Evolutionary conservation across 2,329 filamentous ascomycete genomes (phyloP).

Genomic region (Nannizziopsis arthrosporioides): DNA sequence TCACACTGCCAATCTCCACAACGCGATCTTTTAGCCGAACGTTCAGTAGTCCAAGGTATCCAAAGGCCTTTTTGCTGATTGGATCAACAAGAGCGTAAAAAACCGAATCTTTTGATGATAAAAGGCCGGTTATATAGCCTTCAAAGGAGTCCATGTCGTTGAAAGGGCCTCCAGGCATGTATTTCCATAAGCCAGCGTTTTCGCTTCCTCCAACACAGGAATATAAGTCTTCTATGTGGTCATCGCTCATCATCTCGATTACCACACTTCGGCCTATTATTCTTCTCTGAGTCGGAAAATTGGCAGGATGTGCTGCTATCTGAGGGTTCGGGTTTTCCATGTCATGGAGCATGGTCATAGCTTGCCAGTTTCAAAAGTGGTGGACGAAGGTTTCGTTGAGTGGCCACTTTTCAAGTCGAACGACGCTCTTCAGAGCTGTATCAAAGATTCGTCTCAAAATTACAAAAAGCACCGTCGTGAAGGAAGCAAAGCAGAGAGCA

Average conservation of each 20-base stretch:
- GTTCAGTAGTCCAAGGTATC: slow-evolving; percentile 35
- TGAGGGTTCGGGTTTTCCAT: neutral
- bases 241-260: slow-evolving; percentile 20
- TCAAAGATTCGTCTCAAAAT: no score
- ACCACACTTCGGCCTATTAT: slow-evolving; percentile 20
- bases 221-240: slow-evolving; percentile 26
- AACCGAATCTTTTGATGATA: slow-evolving; percentile 26
- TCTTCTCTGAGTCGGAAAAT: neutral
- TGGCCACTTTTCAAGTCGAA: neutral
- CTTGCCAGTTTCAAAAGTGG: neutral
- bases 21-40: slow-evolving; percentile 39
- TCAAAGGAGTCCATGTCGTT: slow-evolving; percentile 20
- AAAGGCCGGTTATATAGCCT: slow-evolving; percentile 17
- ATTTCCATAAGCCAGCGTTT: slow-evolving; percentile 31
- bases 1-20: slow-evolving; percentile 48
- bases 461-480: no score
- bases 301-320: neutral
- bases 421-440: neutral
- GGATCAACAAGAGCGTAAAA: slow-evolving; percentile 38
- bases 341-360: neutral
- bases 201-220: slow-evolving; percentile 20
- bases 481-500: no score
- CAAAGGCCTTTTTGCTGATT: slow-evolving; percentile 28
- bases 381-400: neutral
- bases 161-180: slow-evolving; percentile 32